Base-by-base conservation (phyloP, 2,329 filamentous ascomycete species). In the Didymella glomerata region DNA sequence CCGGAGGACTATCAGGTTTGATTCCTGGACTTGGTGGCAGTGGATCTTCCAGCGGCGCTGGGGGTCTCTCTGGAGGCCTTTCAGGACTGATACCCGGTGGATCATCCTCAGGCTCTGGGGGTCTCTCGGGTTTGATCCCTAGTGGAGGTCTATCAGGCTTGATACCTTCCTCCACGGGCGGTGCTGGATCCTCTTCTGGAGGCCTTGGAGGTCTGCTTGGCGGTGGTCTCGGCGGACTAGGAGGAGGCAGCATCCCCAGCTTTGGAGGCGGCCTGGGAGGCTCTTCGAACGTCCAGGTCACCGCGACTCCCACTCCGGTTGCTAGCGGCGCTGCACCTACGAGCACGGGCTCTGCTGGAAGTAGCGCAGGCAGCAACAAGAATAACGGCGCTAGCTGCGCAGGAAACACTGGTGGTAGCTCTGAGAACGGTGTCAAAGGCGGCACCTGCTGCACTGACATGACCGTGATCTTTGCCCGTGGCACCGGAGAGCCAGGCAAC, bases 401-500 rank as follows among this genome's bases (percentile, higher is more conserved):
- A 28, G 54, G 61, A 24, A 63, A 36, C 44, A 45, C 57, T 3
- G 57, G 68, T 44, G 69, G 70, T 25, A 69, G 68, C n/a, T 71
- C 69, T 8, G 76, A 77, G 45, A 80, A 80, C 60, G 79, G 77
- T 10, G 72, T 81, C 32, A 72, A 68, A 9, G 65, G 76, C 40
- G 76, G 78, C 58, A 69, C 60, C 20, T 76, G 71, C 66, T 81
- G 79, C 69, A 73, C 79, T 47, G 73, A 74, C 2, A 61, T 80
- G 62, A 81, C 79, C 2, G 72, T 81, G 50, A 77, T 81, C 51
- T 81, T 79, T 53, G 79, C 79, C 16, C 78, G 79, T 28, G 79
- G 79, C 18, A 80, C 77, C 1, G 68, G 66, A 11, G 80, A 81
- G 61, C 27, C 64, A 3, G 79, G 79, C 3, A 82, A 81, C 57